Evolutionary conservation across 768 basidiomycete species (phyloP).

Genomic region (Leccinum variicolor): DNA sequence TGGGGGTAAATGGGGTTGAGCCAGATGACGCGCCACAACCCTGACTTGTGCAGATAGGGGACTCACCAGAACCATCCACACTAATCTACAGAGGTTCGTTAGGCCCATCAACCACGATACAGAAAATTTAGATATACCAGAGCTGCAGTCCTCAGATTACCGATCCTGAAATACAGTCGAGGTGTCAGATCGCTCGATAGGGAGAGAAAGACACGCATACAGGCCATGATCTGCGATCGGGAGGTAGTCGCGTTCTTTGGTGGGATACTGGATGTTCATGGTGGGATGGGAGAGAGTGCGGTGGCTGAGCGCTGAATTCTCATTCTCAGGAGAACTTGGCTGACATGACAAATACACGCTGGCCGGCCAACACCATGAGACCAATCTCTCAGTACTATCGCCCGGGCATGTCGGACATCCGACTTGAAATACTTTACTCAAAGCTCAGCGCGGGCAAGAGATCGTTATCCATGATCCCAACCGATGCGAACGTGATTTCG

Average conservation of each 20-base stretch:
- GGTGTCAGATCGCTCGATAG: slow-evolving; percentile 9
- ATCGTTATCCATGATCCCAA: too few relatives aligned
- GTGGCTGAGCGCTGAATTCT: background rate
- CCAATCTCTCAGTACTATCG: background rate
- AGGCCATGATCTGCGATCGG: slow-evolving; percentile 78
- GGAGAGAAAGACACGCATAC: slow-evolving; percentile 39
- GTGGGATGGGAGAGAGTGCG: background rate
- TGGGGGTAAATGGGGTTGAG: slow-evolving; percentile 3
- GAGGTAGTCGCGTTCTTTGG: slow-evolving; percentile 60
- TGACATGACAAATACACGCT: slow-evolving; percentile 4
- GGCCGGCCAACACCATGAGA: background rate
- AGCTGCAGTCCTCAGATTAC: slow-evolving; percentile 81
- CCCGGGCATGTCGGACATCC: background rate
- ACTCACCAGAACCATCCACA: slow-evolving; percentile 74
- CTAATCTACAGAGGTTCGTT: slow-evolving; percentile 45
- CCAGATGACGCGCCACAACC: background rate
- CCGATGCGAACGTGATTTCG: too few relatives aligned
- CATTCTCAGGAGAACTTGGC: slow-evolving; percentile 4
- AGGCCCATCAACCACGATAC: slow-evolving; percentile 1
- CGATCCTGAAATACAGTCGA: slow-evolving; percentile 50
- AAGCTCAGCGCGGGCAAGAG: too few relatives aligned
- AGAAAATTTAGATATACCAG: slow-evolving; percentile 39
- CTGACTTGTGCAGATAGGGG: slow-evolving; percentile 7
- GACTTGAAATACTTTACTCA: too few relatives aligned
- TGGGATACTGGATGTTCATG: slow-evolving; percentile 53